Percentiles rank a stretch among this genome's conserved stretches.
phyloP scores from a whole-genome alignment of 352 stramenopile species.

The Globisporangium takayamanum region DNA sequence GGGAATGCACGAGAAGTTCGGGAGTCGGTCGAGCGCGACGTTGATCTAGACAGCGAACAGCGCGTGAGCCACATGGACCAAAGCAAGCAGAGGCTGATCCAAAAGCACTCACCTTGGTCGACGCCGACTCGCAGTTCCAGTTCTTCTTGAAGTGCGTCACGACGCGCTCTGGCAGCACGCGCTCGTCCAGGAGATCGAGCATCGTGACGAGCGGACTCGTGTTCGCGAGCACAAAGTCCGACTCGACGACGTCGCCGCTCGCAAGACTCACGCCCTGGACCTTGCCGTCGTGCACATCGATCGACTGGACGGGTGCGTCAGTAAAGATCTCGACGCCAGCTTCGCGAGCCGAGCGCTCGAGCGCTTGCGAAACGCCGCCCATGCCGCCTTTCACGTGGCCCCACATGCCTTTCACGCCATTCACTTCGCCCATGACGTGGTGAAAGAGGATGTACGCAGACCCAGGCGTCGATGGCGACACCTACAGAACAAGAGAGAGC shows the following conservation, averaged over 20 bases:
- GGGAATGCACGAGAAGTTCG: slow-evolving; percentile 80
- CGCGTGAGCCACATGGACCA: neutral
- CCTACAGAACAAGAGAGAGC: slow-evolving; percentile 16
- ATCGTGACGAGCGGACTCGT: slow-evolving; percentile 78
- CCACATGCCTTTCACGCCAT: slow-evolving; percentile 84
- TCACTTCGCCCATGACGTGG: slow-evolving; percentile 90
- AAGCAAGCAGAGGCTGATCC: neutral
- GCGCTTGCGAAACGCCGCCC: slow-evolving; percentile 68
- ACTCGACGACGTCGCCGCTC: slow-evolving; percentile 43
- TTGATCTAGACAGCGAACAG: slow-evolving; percentile 64
- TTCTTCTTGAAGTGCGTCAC: slow-evolving; percentile 70
- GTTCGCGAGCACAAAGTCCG: slow-evolving; percentile 72
- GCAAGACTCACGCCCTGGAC: slow-evolving; percentile 60
- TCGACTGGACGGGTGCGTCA: slow-evolving; percentile 52
- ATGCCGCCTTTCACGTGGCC: slow-evolving; percentile 88
- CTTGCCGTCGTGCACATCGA: slow-evolving; percentile 38
- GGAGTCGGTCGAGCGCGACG: slow-evolving; percentile 71
- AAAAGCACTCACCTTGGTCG: slow-evolving; percentile 47
- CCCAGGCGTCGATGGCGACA: slow-evolving; percentile 76
- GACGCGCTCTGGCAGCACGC: slow-evolving; percentile 43
- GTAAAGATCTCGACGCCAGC: slow-evolving; percentile 73
- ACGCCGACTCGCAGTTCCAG: slow-evolving; percentile 76
- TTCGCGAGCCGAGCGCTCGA: slow-evolving; percentile 51
- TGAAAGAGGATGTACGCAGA: slow-evolving; percentile 90
- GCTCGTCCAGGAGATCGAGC: slow-evolving; percentile 64